These are phyloP conservation scores for Dendrobium catenatum DNA, from an alignment of 106 monocot genomes.

Conservation along the genomic window DNA sequence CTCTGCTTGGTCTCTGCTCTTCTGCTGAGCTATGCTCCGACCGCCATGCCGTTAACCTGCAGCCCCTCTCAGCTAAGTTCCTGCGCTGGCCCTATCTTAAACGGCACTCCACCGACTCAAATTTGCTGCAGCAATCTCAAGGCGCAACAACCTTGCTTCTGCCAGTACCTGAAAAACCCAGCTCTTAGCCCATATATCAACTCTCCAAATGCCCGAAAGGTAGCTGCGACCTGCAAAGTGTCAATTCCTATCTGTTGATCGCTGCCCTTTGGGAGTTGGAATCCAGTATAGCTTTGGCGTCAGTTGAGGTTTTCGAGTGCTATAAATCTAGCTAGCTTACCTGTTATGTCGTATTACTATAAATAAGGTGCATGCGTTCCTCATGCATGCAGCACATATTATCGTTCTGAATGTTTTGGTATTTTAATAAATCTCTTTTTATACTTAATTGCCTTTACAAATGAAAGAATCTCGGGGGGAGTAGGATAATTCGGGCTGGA, in stretches of 20 bases:
- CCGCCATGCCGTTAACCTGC: background rate
- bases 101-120: background rate
- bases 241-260: conserved; percentile 10
- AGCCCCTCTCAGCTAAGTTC: background rate
- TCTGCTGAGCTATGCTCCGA: background rate
- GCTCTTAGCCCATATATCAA: conserved; percentile 8
- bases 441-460: too few relatives aligned
- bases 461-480: too few relatives aligned
- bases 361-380: background rate
- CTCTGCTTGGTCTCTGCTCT: background rate
- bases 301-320: background rate
- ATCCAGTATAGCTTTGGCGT: background rate
- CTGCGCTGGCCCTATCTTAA: background rate
- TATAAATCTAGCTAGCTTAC: background rate
- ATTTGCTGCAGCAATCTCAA: conserved; percentile 3
- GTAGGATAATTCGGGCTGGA: too few relatives aligned
- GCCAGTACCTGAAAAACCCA: conserved; percentile 8
- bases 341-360: background rate
- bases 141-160: conserved; percentile 12
- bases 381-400: too few relatives aligned
- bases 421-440: too few relatives aligned
- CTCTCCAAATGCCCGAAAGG: conserved; percentile 6
- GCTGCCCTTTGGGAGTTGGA: background rate
- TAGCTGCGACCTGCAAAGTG: conserved; percentile 5
- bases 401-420: too few relatives aligned